Evolutionary conservation across 108 stramenopile genomes (phyloP).

Genomic region (Nitzschia putrida): DNA sequence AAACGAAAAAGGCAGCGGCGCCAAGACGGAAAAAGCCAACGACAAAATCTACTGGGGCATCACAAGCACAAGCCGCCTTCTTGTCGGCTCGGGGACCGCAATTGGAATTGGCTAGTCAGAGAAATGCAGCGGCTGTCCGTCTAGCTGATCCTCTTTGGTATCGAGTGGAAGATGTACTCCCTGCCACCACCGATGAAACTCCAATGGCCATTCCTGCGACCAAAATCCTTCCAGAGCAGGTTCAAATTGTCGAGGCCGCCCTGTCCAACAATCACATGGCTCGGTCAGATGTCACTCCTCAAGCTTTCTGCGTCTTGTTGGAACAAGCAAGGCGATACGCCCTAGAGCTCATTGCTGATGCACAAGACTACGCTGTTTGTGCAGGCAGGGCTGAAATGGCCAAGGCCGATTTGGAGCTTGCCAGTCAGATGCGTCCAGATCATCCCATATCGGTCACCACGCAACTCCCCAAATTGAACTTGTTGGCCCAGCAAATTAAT

Average conservation of each 20-base stretch:
- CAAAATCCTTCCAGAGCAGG: constrained; percentile 64
- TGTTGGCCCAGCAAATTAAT: constrained; percentile 65
- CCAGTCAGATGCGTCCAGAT: constrained; percentile 61
- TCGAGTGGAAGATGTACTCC: constrained; percentile 48
- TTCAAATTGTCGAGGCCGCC: constrained; percentile 61
- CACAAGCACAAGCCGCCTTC: constrained; percentile 17
- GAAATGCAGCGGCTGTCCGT: constrained; percentile 39
- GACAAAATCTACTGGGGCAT: constrained; percentile 11
- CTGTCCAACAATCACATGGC: constrained; percentile 57
- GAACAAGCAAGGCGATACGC: constrained; percentile 82
- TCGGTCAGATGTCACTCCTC: constrained; percentile 64
- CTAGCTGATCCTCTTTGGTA: constrained; percentile 60
- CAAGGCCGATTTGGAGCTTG: constrained; percentile 43
- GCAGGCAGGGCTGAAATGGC: constrained; percentile 54
- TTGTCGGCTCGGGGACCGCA: constrained; percentile 40
- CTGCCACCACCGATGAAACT: constrained; percentile 30
- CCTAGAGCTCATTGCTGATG: constrained; percentile 69
- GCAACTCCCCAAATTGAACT: constrained; percentile 61
- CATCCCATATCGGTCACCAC: constrained; percentile 27
- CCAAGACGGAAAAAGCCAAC: constrained; percentile 19
- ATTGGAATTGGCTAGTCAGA: constrained; percentile 38
- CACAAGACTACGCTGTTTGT: constrained; percentile 73
- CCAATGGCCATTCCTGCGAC: constrained; percentile 22
- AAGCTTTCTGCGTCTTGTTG: constrained; percentile 70
- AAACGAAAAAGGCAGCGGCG: constrained; percentile 31